A percentile compares a stretch with the other conserved stretches of the same genome.
Conservation (phyloP, 1,284 basidiomycete genomes). For the Prillingera fragicola region DNA sequence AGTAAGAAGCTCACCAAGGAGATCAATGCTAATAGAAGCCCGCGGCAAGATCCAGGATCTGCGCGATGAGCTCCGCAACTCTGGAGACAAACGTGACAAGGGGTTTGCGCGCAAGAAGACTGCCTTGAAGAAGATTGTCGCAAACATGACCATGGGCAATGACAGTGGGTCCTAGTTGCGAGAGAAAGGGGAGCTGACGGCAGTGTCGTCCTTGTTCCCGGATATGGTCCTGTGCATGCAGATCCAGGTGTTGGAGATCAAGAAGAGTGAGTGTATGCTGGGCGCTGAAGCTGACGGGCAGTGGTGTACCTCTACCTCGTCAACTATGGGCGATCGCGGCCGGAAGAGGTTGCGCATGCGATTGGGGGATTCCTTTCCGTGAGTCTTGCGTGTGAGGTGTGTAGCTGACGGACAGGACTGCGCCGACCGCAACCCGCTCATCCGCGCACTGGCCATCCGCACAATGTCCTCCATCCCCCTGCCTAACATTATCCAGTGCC, state of each 20-base stretch:
- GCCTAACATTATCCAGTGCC: slow-evolving; percentile 95
- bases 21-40: slow-evolving; percentile 41
- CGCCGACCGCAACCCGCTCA: slow-evolving; percentile 91
- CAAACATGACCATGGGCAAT: slow-evolving; percentile 95
- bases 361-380: slow-evolving; percentile 90
- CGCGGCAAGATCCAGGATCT: slow-evolving; percentile 85
- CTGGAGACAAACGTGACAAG: slow-evolving; percentile 83
- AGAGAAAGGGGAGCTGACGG: slow-evolving; percentile 8
- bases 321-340: slow-evolving; percentile 95
- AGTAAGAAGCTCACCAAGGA: slow-evolving; percentile 26
- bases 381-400: slow-evolving; percentile 8
- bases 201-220: slow-evolving; percentile 94
- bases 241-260: slow-evolving; percentile 75
- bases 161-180: slow-evolving; percentile 68
- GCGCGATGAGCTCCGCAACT: slow-evolving; percentile 71
- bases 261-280: slow-evolving; percentile 71
- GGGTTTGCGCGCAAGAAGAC: slow-evolving; percentile 84
- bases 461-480: slow-evolving; percentile 96
- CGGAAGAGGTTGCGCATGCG: slow-evolving; percentile 89
- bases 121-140: slow-evolving; percentile 90
- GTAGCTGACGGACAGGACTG: slow-evolving; percentile 59
- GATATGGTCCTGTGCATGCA: slow-evolving; percentile 96
- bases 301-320: slow-evolving; percentile 97
- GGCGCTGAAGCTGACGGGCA: slow-evolving; percentile 37
- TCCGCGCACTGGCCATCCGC: slow-evolving; percentile 89